Conservation (phyloP, 108 stramenopile genomes). For the Cyclotella sp. region DNA sequence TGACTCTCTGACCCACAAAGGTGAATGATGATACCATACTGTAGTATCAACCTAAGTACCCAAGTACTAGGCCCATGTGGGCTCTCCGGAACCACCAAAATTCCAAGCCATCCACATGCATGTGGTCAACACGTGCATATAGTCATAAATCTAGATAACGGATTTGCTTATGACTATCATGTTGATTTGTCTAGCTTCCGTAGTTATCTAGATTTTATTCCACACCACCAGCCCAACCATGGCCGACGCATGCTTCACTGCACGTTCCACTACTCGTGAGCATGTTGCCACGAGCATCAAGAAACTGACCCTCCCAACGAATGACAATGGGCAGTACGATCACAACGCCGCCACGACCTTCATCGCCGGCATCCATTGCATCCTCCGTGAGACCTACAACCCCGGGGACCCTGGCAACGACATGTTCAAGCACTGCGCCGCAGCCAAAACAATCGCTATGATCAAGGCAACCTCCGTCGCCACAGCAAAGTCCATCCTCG, state of each 20-base stretch:
- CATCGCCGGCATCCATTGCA: neutral
- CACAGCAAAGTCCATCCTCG: too few relatives aligned
- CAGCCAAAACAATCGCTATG: neutral
- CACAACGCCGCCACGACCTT: neutral
- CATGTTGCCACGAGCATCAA: slow-evolving; percentile 8
- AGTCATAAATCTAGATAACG: neutral
- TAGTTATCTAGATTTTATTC: neutral
- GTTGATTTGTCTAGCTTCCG: neutral
- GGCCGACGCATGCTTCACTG: slow-evolving; percentile 2
- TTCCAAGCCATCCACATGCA: too few relatives aligned
- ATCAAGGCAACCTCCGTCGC: too few relatives aligned
- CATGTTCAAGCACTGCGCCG: neutral
- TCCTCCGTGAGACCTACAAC: slow-evolving; percentile 1
- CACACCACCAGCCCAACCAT: neutral
- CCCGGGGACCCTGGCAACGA: slow-evolving; percentile 12
- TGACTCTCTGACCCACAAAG: too few relatives aligned
- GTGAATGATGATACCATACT: too few relatives aligned
- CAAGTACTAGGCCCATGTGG: too few relatives aligned
- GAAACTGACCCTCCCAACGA: slow-evolving; percentile 4
- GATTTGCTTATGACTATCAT: too few relatives aligned
- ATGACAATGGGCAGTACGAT: neutral
- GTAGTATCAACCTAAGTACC: too few relatives aligned
- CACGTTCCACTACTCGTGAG: neutral
- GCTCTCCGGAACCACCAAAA: too few relatives aligned
- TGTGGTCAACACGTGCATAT: too few relatives aligned